phyloP scores from a whole-genome alignment of 2,329 filamentous ascomycete genomes.

The Chaetothyriales sp. region DNA sequence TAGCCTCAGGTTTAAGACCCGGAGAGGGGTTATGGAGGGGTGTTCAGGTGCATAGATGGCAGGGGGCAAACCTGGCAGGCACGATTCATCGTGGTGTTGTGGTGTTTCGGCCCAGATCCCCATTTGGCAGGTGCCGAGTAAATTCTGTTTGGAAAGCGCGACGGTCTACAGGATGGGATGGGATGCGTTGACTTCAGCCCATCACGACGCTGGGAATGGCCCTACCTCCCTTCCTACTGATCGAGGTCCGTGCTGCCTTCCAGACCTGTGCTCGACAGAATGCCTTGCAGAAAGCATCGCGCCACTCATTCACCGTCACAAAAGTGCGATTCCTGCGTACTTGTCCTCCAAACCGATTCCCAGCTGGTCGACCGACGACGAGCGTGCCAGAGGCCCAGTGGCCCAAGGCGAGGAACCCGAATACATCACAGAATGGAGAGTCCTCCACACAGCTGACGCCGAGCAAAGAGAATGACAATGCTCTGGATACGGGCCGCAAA shows the following conservation, averaged over 20 bases:
- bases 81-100: background rate
- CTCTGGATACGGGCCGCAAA: slow-evolving; percentile 9
- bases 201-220: background rate
- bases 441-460: slow-evolving; percentile 10
- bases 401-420: background rate
- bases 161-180: background rate
- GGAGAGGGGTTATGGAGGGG: background rate
- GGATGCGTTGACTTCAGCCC: background rate
- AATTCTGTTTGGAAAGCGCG: background rate
- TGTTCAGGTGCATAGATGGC: background rate
- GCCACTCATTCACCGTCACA: background rate
- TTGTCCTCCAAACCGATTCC: background rate
- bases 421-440: background rate
- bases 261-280: slow-evolving; percentile 10
- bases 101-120: background rate
- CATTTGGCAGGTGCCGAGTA: background rate
- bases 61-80: background rate
- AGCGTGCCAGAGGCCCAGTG: background rate
- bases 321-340: background rate
- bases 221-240: slow-evolving; percentile 8
- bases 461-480: slow-evolving; percentile 3
- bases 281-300: slow-evolving; percentile 1
- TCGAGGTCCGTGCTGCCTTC: slow-evolving; percentile 12
- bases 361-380: background rate
- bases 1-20: background rate